Conservation (phyloP, 2,329 filamentous ascomycete species). For the Claviceps pazoutovae region DNA sequence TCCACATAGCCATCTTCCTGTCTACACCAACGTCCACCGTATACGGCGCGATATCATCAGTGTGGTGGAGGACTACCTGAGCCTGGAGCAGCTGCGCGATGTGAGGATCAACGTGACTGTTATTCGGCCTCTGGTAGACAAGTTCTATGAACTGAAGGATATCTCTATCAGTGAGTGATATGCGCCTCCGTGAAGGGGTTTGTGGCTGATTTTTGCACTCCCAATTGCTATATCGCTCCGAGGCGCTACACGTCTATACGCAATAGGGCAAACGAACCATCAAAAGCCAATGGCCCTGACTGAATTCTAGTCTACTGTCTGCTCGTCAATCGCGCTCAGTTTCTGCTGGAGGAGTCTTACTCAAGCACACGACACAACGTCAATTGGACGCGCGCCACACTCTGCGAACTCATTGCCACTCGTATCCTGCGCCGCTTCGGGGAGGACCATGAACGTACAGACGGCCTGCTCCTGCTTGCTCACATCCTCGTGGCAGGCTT, state of each 20-base stretch:
- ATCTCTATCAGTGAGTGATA: slow-evolving; percentile 53
- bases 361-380: slow-evolving; percentile 70
- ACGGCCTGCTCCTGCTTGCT: slow-evolving; percentile 58
- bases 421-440: slow-evolving; percentile 66
- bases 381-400: slow-evolving; percentile 59
- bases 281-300: not conserved
- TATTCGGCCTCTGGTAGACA: slow-evolving; percentile 69
- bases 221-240: not conserved
- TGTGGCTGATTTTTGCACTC: not conserved
- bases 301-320: slow-evolving; percentile 57
- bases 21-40: slow-evolving; percentile 67
- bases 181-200: not conserved
- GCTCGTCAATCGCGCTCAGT: slow-evolving; percentile 68
- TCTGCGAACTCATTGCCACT: slow-evolving; percentile 70
- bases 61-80: slow-evolving; percentile 50
- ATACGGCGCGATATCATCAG: slow-evolving; percentile 50
- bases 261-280: not conserved
- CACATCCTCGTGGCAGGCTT: slow-evolving; percentile 75
- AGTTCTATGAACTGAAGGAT: slow-evolving; percentile 65
- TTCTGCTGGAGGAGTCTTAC: slow-evolving; percentile 63
- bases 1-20: slow-evolving; percentile 48
- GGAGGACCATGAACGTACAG: slow-evolving; percentile 58
- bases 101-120: slow-evolving; percentile 71
- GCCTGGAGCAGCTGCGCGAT: slow-evolving; percentile 63
- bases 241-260: not conserved